A percentile compares a stretch with the other conserved stretches of the same genome.
phyloP scores from a whole-genome alignment of 768 basidiomycete species.

The Tulasnella sp. region DNA sequence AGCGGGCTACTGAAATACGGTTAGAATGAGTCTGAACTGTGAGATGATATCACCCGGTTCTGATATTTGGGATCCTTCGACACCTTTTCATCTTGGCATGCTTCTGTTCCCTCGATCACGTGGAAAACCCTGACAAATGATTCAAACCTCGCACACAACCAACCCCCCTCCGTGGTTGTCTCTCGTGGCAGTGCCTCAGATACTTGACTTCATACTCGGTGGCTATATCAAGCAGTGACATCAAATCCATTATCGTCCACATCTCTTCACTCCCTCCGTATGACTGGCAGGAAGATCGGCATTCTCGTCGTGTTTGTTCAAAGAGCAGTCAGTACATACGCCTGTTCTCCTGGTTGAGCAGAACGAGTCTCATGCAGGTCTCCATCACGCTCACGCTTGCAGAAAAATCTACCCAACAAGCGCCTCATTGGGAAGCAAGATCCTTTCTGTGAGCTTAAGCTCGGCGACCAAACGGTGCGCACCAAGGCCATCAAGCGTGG shows the following conservation, averaged over 20 bases:
- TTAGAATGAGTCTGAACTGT: too few species aligned
- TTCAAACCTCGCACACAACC: not conserved
- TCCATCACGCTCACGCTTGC: constrained; percentile 9
- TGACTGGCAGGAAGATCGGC: constrained; percentile 55
- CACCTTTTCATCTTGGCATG: too few species aligned
- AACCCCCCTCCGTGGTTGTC: not conserved
- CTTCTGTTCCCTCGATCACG: not conserved
- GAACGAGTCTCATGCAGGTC: constrained; percentile 20
- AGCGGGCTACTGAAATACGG: too few species aligned
- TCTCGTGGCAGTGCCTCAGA: not conserved
- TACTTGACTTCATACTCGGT: not conserved
- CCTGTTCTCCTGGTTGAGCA: not conserved
- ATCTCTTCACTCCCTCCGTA: not conserved
- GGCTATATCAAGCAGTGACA: not conserved
- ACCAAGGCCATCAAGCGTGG: constrained; percentile 93
- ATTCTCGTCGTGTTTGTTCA: constrained; percentile 91
- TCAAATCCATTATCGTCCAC: not conserved
- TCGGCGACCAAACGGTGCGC: constrained; percentile 78
- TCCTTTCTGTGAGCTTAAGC: constrained; percentile 79
- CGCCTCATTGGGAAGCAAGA: constrained; percentile 95
- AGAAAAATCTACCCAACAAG: constrained; percentile 89
- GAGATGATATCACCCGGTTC: too few species aligned
- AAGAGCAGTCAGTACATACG: constrained; percentile 67
- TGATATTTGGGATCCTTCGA: too few species aligned
- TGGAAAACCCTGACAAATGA: not conserved